A percentile compares a stretch with the other conserved stretches of the same genome.
Conservation (phyloP, 2,329 filamentous ascomycete genomes). For the Bisporella sp. region DNA sequence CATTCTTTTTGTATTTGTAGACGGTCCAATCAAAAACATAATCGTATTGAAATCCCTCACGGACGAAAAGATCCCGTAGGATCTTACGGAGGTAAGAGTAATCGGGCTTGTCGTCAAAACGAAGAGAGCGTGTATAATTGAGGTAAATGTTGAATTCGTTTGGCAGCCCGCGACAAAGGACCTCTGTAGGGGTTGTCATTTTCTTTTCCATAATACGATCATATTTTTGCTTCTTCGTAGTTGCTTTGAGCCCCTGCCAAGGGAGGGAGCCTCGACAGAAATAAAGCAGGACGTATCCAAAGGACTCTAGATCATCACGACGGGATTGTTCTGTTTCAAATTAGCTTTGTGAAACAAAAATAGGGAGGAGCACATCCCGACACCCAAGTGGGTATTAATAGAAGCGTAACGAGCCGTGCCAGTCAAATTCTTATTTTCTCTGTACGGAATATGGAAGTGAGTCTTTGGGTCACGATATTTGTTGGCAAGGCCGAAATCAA, state of each 20-base stretch:
- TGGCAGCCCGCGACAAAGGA: neutral
- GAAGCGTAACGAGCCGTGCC: constrained; percentile 35
- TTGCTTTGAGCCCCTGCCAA: neutral
- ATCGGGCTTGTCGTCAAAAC: neutral
- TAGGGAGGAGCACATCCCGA: neutral
- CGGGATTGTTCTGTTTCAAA: neutral
- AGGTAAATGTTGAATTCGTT: neutral
- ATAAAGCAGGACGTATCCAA: neutral
- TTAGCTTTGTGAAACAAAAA: neutral
- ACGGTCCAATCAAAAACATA: neutral
- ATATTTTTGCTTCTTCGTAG: neutral
- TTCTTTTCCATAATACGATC: neutral
- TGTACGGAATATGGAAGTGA: neutral
- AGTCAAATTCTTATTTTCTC: neutral
- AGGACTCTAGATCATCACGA: neutral
- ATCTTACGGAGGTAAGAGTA: neutral
- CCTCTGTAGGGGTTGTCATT: neutral
- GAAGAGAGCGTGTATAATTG: neutral
- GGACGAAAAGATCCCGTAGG: neutral
- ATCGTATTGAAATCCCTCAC: neutral
- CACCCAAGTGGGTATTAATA: neutral
- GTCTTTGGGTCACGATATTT: neutral
- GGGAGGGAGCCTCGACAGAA: neutral
- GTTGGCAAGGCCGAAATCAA: neutral
- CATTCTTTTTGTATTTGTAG: neutral